Base-by-base conservation (phyloP, 2,329 filamentous ascomycete genomes). In the Rhytidhysteron rufulum region DNA sequence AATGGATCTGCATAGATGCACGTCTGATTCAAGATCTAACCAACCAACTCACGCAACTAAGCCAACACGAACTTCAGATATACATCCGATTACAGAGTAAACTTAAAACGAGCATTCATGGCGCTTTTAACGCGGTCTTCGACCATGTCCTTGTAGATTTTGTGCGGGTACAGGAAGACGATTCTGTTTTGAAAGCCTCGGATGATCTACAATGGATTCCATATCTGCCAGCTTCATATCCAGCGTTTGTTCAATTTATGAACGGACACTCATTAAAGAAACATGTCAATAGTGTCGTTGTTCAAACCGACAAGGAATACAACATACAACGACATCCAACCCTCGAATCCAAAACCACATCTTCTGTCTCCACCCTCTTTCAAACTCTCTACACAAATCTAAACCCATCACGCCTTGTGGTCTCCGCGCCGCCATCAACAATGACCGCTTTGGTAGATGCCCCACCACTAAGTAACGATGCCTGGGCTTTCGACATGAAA, bases 401-500 rank as follows among this genome's bases (percentile, higher is more conserved):
- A 4, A 54, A 66, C 15, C 64, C 63, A 1, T 33, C 18, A 2
- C 55, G 60, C 4, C 33, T 72, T 2, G 57, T 64, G 1, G 60
- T 72, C 6, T 50, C 67, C 3, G 82, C 82, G 0, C 77, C 82
- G 5, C 81, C 83, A 0, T 69, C 74, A 4, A 77, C 80, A 15
- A 69, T 89, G 6, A 80, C 82, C 2, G 73, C 73, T 1, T 67
- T 87, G 35, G 65, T 84, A 4, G 77, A 77, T 15, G 75, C 75
- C 4, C 71, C 69, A 42, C 68, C 85, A 20, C 73, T 77, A 36
- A 68, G 78, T 29, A 70, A 70, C 8, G 78, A 85, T 53, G 68
- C 69, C 4, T 85, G 81, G 80, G 75, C 75, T 18, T 86, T 86
- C 50, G 72, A 79, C 40, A 78, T 79, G 45, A 73, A 74, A 5